A percentile compares a stretch with the other conserved stretches of the same genome.
Conservation (phyloP, 495 filamentous ascomycete species). For the Corynascus novoguineensis region DNA sequence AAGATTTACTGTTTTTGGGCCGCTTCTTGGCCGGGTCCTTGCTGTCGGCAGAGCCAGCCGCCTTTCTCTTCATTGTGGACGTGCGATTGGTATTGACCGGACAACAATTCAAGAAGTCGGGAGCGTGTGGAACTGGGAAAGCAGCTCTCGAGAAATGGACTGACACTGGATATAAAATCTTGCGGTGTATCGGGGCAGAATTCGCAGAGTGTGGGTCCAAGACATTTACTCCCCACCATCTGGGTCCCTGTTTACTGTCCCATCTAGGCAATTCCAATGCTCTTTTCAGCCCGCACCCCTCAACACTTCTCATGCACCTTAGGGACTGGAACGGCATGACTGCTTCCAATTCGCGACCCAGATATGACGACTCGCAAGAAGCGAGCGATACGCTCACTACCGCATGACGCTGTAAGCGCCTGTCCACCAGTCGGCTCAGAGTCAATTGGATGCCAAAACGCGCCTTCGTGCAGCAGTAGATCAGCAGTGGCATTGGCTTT, state of each 20-base stretch:
- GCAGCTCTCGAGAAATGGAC: slow-evolving; percentile 20
- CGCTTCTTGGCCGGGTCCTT: slow-evolving; percentile 41
- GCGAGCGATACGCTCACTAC: neutral
- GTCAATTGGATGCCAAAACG: no score
- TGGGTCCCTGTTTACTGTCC: neutral
- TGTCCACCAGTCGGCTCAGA: neutral
- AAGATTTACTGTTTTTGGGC: slow-evolving; percentile 37
- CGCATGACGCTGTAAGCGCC: slow-evolving; percentile 26
- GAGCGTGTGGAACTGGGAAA: slow-evolving; percentile 4
- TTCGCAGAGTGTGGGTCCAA: slow-evolving; percentile 16
- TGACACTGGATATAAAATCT: slow-evolving; percentile 25
- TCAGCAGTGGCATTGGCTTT: no score
- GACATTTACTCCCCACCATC: slow-evolving; percentile 13
- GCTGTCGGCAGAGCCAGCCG: slow-evolving; percentile 29
- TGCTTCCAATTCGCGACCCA: neutral
- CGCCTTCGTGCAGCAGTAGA: no score
- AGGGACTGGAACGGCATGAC: neutral
- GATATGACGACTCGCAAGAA: no score
- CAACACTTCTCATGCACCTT: neutral
- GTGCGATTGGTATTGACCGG: slow-evolving; percentile 24
- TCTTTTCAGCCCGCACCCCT: neutral
- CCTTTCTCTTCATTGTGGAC: slow-evolving; percentile 46
- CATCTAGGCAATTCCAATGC: no score
- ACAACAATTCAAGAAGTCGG: neutral
- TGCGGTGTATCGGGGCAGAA: slow-evolving; percentile 9